phyloP scores from a whole-genome alignment of 2,329 filamentous ascomycete species.

The Camptophora hylomeconis region DNA sequence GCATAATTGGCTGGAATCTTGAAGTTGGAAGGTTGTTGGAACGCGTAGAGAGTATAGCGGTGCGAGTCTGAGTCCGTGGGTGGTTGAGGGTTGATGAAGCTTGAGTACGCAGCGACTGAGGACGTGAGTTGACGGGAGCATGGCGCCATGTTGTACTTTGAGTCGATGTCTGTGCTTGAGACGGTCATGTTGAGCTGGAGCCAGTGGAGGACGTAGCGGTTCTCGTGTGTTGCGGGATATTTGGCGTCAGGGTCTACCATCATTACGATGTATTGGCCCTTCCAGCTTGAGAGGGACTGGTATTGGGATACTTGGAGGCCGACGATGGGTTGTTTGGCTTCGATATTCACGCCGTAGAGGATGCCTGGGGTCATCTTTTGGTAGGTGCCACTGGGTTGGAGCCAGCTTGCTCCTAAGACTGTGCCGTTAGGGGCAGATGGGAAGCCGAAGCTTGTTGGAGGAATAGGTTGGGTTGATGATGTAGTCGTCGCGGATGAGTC shows the following conservation, averaged over 20 bases:
- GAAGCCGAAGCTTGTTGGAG: slow-evolving; percentile 14
- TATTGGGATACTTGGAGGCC: slow-evolving; percentile 1
- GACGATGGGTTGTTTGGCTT: neutral
- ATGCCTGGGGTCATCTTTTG: slow-evolving; percentile 8
- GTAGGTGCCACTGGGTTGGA: slow-evolving; percentile 8
- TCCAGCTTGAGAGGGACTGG: slow-evolving; percentile 11
- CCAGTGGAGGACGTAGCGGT: slow-evolving; percentile 13
- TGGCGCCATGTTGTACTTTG: no score
- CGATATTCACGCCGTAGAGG: slow-evolving; percentile 12
- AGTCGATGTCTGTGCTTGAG: slow-evolving; percentile 4
- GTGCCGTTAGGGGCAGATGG: slow-evolving; percentile 11
- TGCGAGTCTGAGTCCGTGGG: slow-evolving; percentile 16
- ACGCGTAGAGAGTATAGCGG: slow-evolving; percentile 14
- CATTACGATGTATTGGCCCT: slow-evolving; percentile 12
- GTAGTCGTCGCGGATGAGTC: no score
- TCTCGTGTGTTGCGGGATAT: slow-evolving; percentile 10
- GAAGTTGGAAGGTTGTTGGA: slow-evolving; percentile 13
- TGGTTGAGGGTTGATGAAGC: slow-evolving; percentile 10
- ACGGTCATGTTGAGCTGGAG: slow-evolving; percentile 11
- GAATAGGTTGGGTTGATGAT: slow-evolving; percentile 6
- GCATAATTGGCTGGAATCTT: slow-evolving; percentile 9
- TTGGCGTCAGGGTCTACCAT: slow-evolving; percentile 16
- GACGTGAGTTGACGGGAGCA: no score
- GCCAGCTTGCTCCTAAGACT: slow-evolving; percentile 9
- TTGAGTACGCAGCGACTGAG: slow-evolving; percentile 7